Percentiles rank a stretch among this genome's conserved stretches.
Conservation (phyloP, 495 filamentous ascomycete species). For the Penicillium cataractarum region DNA sequence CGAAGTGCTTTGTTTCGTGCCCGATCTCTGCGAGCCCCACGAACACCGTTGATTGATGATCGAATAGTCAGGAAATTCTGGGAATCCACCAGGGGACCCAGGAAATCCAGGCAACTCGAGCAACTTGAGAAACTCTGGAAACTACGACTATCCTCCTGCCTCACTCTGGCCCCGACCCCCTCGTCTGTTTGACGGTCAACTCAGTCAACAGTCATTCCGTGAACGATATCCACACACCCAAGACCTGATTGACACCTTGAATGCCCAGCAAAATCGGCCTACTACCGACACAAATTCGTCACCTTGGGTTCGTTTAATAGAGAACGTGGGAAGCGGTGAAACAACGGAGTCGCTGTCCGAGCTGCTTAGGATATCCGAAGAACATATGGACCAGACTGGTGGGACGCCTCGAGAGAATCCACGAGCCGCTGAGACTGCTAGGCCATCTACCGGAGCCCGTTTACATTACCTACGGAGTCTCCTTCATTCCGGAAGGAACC, state of each 20-base stretch:
- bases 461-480: slow-evolving; percentile 48
- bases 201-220: slow-evolving; percentile 18
- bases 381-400: neutral
- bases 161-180: slow-evolving; percentile 43
- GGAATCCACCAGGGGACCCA: slow-evolving; percentile 1
- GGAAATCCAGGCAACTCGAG: neutral
- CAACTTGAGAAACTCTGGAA: slow-evolving; percentile 33
- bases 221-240: slow-evolving; percentile 12
- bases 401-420: slow-evolving; percentile 14
- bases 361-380: neutral
- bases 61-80: slow-evolving; percentile 5
- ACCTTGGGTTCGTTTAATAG: slow-evolving; percentile 1
- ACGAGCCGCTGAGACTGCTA: slow-evolving; percentile 9
- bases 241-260: slow-evolving; percentile 9
- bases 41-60: neutral
- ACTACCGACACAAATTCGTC: neutral
- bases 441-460: slow-evolving; percentile 22
- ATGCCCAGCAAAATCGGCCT: neutral
- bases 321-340: slow-evolving; percentile 3
- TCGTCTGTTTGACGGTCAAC: slow-evolving; percentile 19
- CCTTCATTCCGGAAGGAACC: slow-evolving; percentile 40
- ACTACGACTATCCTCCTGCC: slow-evolving; percentile 59
- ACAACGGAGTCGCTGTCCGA: neutral
- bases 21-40: neutral
- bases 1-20: slow-evolving; percentile 8